phyloP scores from a whole-genome alignment of 345 rosid genomes.

The Corymbia maculata region DNA sequence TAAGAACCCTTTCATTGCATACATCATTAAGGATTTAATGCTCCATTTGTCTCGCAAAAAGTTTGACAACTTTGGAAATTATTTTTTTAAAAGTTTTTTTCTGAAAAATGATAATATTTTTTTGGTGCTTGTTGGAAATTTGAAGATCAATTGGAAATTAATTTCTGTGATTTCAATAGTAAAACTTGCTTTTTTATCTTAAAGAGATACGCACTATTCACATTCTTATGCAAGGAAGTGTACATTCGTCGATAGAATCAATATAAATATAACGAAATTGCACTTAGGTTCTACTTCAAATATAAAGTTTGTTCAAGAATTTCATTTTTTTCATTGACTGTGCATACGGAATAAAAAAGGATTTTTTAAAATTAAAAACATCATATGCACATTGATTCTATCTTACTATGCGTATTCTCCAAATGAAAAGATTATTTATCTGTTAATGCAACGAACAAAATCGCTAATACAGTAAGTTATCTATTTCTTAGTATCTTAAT shows the following conservation, averaged over 20 bases:
- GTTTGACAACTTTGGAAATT: not conserved
- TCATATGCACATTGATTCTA: too few species aligned
- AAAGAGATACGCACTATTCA: not conserved
- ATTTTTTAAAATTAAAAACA: too few species aligned
- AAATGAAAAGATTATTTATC: too few species aligned
- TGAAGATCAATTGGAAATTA: not conserved
- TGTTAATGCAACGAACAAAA: too few species aligned
- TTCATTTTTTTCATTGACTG: too few species aligned
- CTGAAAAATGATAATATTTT: not conserved
- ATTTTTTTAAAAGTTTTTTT: not conserved
- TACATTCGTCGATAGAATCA: too few species aligned
- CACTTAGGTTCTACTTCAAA: not conserved
- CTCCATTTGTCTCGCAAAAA: rapidly evolving
- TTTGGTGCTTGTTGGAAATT: not conserved
- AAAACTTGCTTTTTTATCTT: not conserved
- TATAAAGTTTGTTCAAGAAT: too few species aligned
- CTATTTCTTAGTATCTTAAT: too few species aligned
- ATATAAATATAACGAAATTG: not conserved
- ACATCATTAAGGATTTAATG: not conserved
- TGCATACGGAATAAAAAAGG: too few species aligned
- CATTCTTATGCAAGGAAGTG: not conserved
- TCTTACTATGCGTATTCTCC: too few species aligned
- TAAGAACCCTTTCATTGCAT: not conserved
- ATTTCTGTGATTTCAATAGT: not conserved
- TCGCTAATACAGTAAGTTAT: too few species aligned